Base-by-base conservation (phyloP, 2,329 filamentous ascomycete genomes). In the Fusarium praegraminearum region DNA sequence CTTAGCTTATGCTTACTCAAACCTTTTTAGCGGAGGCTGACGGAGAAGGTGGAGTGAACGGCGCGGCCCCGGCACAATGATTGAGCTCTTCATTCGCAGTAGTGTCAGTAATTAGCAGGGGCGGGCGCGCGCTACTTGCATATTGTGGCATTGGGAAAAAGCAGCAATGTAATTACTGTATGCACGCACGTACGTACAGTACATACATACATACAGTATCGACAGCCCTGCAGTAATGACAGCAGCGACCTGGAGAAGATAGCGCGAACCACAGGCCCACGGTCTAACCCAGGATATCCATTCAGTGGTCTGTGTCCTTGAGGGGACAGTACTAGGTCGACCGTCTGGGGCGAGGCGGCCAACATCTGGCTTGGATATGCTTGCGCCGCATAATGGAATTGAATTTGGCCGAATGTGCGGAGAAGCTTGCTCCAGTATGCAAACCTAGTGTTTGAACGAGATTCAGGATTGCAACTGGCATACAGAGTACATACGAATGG, bases 1-100 rank as follows among this genome's bases (percentile, higher is more conserved):
- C 65, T 74, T 73, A 72, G 73, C 71, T 75, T 71, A 74, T 74
- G 72, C 70, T 74, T 74, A 74, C 72, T 71, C 65, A 63, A 70
- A 68, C 65, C 58, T 65, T 66, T 63, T 71, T 68, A 69, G 67
- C 50, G 59, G 70, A 69, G 69, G 65, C 62, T 69, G 66, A 69
- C 59, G 70, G 71, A 65, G 57, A 58, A 65, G 63, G 73, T 75
- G 71, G 73, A 65, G 73, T 66, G 56, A 51, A 66, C 57, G 62
- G 65, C 52, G 62, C 62, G 65, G 62, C 51, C 68, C 68, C 70
- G 57, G 72, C 65, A 65, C 65, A 65, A 70, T 41, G 47, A 69
- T 66, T 62, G 51, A 28, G 55, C 60, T 70, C 63, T 68, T 38
- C 54, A 66, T 69, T 67, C 56, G 55, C 56, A 63, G 35, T 40